Conservation (phyloP, 305 asterid genomes). For the Rubia peregrina region DNA sequence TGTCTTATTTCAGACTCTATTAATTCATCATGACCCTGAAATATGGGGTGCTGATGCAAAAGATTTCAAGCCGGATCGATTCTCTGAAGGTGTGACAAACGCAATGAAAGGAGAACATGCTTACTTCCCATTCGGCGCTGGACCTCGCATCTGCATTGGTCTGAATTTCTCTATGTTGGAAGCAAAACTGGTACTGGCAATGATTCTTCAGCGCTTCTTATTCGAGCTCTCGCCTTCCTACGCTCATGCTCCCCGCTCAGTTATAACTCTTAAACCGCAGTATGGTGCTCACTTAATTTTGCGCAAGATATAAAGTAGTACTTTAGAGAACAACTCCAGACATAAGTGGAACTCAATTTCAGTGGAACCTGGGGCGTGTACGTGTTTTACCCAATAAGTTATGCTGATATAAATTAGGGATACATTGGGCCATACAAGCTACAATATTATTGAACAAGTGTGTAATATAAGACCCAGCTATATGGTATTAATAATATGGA, state of each 20-base stretch:
- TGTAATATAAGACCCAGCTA: too few relatives aligned
- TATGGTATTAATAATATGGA: too few relatives aligned
- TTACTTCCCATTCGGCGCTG: constrained; percentile 22
- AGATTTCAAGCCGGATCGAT: constrained; percentile 28
- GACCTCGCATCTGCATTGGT: constrained; percentile 27
- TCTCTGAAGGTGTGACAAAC: constrained; percentile 20
- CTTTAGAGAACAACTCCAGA: too few relatives aligned
- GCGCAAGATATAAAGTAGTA: constrained; percentile 4
- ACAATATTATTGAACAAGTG: not conserved
- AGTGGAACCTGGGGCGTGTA: too few relatives aligned
- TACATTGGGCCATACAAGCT: too few relatives aligned
- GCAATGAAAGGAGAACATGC: constrained; percentile 22
- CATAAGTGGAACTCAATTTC: too few relatives aligned
- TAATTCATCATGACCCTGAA: constrained; percentile 19
- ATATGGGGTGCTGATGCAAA: constrained; percentile 25
- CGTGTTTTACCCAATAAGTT: too few relatives aligned
- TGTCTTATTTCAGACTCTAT: not conserved
- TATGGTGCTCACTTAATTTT: constrained; percentile 21
- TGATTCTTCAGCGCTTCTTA: constrained; percentile 20
- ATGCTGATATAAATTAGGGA: too few relatives aligned
- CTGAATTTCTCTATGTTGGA: constrained; percentile 18
- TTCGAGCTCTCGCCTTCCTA: constrained; percentile 22
- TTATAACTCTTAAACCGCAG: constrained; percentile 16
- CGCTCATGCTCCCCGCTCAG: constrained; percentile 15
- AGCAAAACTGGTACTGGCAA: constrained; percentile 16